Evolutionary conservation across 2,329 filamentous ascomycete species (phyloP).

Genomic region (Exophiala phaeomuriformis): DNA sequence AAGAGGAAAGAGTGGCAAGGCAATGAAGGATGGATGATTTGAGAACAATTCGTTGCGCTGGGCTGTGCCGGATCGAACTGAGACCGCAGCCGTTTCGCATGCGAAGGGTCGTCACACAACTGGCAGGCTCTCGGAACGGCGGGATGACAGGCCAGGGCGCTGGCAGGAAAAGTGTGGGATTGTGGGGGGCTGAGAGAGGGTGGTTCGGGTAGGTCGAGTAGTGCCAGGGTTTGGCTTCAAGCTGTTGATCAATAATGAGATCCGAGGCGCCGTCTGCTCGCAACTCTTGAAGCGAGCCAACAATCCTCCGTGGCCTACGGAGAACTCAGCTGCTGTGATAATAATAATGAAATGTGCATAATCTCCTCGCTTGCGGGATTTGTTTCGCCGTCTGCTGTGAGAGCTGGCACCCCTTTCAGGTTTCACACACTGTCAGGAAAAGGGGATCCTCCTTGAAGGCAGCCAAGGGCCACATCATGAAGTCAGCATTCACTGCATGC

Average conservation of each 20-base stretch:
- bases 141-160: neutral
- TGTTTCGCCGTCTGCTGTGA: neutral
- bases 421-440: too few relatives aligned
- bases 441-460: too few relatives aligned
- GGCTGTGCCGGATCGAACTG: constrained; percentile 11
- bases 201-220: neutral
- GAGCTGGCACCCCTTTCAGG: too few relatives aligned
- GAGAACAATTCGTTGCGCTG: constrained; percentile 9
- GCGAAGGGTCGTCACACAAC: constrained; percentile 8
- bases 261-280: neutral
- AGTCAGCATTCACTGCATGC: too few relatives aligned
- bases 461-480: too few relatives aligned
- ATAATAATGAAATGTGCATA: neutral
- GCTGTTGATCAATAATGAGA: neutral
- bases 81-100: constrained; percentile 13
- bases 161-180: neutral
- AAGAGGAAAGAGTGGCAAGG: neutral
- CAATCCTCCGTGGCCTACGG: neutral
- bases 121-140: neutral
- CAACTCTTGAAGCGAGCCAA: neutral
- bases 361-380: neutral
- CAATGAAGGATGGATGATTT: constrained; percentile 5
- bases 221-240: neutral
- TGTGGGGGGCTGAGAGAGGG: too few relatives aligned
- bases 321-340: too few relatives aligned